Percentiles rank a stretch among this genome's conserved stretches.
Conservation (phyloP, 345 rosid species). For the Geranium brycei region DNA sequence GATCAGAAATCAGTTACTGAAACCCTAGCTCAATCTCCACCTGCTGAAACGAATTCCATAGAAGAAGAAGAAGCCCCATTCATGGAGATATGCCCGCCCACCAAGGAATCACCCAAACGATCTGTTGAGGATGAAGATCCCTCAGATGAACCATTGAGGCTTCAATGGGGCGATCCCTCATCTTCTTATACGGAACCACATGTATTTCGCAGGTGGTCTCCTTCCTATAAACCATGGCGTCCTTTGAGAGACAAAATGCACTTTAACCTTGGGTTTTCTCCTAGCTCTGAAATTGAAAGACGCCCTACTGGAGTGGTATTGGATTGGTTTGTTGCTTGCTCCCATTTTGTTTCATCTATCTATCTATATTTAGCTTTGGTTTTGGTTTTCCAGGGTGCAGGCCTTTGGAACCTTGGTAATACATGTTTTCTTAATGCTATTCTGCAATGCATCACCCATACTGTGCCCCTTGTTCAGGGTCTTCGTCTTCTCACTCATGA, state of each 20-base stretch:
- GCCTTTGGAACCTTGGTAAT: slow-evolving; percentile 64
- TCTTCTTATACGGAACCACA: background rate
- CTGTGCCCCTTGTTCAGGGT: slow-evolving; percentile 52
- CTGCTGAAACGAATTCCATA: no score
- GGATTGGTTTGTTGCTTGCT: background rate
- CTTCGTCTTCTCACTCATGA: slow-evolving; percentile 31
- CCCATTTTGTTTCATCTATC: background rate
- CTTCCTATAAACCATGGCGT: no score
- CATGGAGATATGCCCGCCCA: no score
- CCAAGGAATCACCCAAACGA: no score
- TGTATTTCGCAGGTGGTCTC: background rate
- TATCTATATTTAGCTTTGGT: background rate
- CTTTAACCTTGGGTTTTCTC: background rate
- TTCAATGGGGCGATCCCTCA: background rate
- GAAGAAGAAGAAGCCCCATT: no score
- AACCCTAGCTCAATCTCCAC: no score
- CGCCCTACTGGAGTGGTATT: slow-evolving; percentile 15
- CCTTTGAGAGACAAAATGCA: no score
- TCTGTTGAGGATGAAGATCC: background rate
- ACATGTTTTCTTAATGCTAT: slow-evolving; percentile 78
- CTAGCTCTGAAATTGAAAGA: background rate
- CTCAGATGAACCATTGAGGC: background rate
- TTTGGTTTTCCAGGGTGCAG: slow-evolving; percentile 58
- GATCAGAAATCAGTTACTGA: no score
- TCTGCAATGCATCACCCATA: slow-evolving; percentile 82